Conservation (phyloP, 306 rosid genomes). For the Gynostemma pentaphyllum region DNA sequence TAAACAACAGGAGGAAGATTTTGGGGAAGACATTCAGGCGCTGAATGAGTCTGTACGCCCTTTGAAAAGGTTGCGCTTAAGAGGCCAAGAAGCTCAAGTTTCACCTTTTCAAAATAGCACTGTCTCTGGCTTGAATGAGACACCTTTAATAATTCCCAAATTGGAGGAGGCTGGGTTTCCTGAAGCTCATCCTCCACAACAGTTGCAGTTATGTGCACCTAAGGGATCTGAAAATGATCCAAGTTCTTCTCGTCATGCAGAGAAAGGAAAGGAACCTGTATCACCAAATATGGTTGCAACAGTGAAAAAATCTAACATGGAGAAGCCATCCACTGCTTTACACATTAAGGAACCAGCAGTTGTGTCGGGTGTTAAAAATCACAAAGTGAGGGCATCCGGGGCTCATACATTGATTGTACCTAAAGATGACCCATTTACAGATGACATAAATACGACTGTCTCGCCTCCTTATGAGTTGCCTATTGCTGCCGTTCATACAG, state of each 20-base stretch:
- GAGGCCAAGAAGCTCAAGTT: conserved; percentile 42
- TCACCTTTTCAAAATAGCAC: too few species aligned
- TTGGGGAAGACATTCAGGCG: conserved; percentile 29
- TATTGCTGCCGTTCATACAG: too few species aligned
- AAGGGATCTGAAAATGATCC: conserved; percentile 23
- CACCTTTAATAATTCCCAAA: conserved; percentile 33
- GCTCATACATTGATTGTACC: conserved; percentile 26
- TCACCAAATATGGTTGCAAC: conserved; percentile 21
- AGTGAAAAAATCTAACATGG: conserved; percentile 22
- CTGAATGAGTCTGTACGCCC: conserved; percentile 46
- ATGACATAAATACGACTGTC: too few species aligned
- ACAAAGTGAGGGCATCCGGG: conserved; percentile 22
- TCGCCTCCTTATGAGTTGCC: too few species aligned
- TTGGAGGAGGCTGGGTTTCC: conserved; percentile 30
- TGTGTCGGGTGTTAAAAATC: conserved; percentile 21
- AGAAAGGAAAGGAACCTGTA: conserved; percentile 68
- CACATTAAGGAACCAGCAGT: conserved; percentile 26
- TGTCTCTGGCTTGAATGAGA: conserved; percentile 19
- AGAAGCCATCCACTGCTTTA: conserved; percentile 15
- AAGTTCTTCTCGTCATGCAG: conserved; percentile 19
- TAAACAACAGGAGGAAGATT: conserved; percentile 24
- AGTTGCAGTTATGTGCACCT: conserved; percentile 12
- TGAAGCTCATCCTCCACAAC: conserved; percentile 22
- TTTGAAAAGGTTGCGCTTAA: conserved; percentile 61
- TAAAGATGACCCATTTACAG: too few species aligned